These are phyloP conservation scores for Mediolabrus comicus DNA, from an alignment of 108 stramenopile genomes.

Conservation along the genomic window DNA sequence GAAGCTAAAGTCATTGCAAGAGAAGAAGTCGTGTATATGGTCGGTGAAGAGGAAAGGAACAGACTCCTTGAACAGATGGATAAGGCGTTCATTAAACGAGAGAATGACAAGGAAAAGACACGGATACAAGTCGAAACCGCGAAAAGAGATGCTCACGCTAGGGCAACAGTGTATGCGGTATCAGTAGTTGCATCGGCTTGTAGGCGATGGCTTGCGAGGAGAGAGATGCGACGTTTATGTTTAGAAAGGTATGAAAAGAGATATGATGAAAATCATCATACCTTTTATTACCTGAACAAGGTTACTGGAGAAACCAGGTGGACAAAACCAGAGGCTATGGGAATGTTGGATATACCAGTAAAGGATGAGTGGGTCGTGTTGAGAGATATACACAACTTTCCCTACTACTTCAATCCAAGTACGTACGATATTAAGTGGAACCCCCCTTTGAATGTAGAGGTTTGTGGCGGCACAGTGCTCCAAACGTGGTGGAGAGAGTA, in stretches of 20 bases:
- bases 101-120: constrained; percentile 14
- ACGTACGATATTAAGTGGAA: constrained; percentile 32
- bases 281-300: constrained; percentile 32
- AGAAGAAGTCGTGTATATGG: constrained; percentile 25
- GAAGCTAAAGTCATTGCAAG: constrained; percentile 34
- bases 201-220: constrained; percentile 34
- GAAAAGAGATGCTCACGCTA: not conserved
- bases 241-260: constrained; percentile 28
- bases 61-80: constrained; percentile 20
- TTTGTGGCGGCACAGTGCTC: constrained; percentile 20
- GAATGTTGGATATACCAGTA: constrained; percentile 27
- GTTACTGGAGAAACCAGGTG: constrained; percentile 13
- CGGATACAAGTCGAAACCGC: constrained; percentile 9
- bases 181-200: constrained; percentile 22
- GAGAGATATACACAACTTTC: constrained; percentile 38
- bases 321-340: constrained; percentile 44
- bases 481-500: constrained; percentile 31
- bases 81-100: constrained; percentile 18
- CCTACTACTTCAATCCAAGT: constrained; percentile 38
- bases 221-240: constrained; percentile 22
- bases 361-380: constrained; percentile 41
- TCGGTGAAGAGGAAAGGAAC: constrained; percentile 28
- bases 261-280: constrained; percentile 22
- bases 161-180: constrained; percentile 20
- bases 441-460: constrained; percentile 15